Conservation (phyloP, 371 early-diverging fungal genomes). For the Saksenaea vasiformis region DNA sequence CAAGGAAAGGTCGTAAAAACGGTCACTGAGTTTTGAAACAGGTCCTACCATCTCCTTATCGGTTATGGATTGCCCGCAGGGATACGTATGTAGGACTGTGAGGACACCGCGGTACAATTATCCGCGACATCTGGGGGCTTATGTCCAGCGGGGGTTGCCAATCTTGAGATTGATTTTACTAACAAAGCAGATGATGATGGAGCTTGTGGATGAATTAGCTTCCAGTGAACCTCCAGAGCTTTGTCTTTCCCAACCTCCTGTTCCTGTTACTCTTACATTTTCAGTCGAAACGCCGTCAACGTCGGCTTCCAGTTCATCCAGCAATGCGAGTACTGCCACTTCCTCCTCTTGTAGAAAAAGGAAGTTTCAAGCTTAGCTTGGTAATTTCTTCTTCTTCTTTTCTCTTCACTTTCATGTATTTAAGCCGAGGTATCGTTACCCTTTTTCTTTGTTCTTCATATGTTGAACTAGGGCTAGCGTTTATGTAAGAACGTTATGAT, state of each 20-base stretch:
- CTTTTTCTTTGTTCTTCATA: too few species aligned
- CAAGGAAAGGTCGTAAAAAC: background rate
- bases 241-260: background rate
- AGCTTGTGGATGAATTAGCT: background rate
- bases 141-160: background rate
- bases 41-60: background rate
- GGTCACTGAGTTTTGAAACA: background rate
- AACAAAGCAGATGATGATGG: background rate
- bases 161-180: background rate
- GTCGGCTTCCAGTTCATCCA: background rate
- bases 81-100: constrained; percentile 5
- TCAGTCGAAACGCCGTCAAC: background rate
- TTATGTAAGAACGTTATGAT: too few species aligned
- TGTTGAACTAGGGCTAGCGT: too few species aligned
- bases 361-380: background rate
- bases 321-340: background rate
- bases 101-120: background rate
- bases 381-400: too few species aligned
- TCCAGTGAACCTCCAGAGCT: background rate
- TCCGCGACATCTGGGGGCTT: background rate
- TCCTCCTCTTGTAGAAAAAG: background rate
- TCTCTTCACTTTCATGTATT: too few species aligned
- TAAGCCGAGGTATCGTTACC: too few species aligned
- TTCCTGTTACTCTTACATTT: background rate
- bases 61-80: constrained; percentile 9